Evolutionary conservation across 345 rosid genomes (phyloP).

Genomic region (Brassica juncea): DNA sequence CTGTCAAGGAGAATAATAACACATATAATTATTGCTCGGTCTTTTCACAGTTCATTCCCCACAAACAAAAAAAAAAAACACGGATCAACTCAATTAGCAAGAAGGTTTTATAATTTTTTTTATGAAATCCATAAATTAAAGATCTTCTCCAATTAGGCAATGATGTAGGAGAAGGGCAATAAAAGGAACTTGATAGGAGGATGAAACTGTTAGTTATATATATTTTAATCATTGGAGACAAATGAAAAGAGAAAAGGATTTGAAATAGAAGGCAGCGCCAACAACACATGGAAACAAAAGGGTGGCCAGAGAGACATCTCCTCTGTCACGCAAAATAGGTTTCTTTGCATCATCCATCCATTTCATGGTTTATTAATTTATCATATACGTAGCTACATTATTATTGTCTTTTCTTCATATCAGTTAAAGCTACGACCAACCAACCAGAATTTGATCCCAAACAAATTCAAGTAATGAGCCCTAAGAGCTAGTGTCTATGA

Average conservation of each 20-base stretch:
- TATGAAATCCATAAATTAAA: conserved; percentile 17
- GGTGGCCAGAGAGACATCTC: conserved; percentile 35
- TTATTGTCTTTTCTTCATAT: background rate
- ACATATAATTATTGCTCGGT: conserved; percentile 27
- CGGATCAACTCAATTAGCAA: background rate
- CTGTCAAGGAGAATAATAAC: conserved; percentile 16
- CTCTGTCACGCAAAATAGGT: conserved; percentile 34
- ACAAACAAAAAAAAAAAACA: background rate
- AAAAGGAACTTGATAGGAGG: conserved; percentile 20
- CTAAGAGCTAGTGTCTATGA: conserved; percentile 13
- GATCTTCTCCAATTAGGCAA: conserved; percentile 27
- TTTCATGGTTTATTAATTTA: conserved; percentile 25
- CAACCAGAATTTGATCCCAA: too few relatives aligned
- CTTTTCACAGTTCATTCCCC: conserved; percentile 3
- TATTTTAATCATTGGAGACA: conserved; percentile 25
- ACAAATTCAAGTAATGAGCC: conserved; percentile 12
- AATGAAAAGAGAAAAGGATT: conserved; percentile 23
- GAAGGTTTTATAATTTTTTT: conserved; percentile 19
- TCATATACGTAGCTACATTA: background rate
- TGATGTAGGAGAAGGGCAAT: conserved; percentile 19
- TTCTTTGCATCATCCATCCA: conserved; percentile 34
- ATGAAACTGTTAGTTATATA: conserved; percentile 14
- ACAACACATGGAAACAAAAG: conserved; percentile 37
- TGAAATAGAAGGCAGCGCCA: conserved; percentile 41
- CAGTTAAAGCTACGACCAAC: conserved; percentile 19